These are phyloP conservation scores for Agaricus sinodeliciosus DNA, from an alignment of 768 basidiomycete species.

Conservation along the genomic window DNA sequence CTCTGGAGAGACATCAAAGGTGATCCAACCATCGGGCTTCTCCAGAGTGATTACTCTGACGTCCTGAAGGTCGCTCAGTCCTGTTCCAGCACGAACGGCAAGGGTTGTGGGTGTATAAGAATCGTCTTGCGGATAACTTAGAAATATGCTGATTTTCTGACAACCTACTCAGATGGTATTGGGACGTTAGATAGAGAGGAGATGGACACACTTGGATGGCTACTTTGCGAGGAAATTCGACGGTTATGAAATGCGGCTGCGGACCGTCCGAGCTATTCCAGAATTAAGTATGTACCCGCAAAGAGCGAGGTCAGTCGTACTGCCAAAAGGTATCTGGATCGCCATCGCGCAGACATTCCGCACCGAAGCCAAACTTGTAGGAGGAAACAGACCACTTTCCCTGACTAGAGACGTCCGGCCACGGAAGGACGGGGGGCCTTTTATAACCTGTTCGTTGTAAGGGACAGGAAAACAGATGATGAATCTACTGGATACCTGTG, in stretches of 20 bases:
- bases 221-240: slow-evolving; percentile 88
- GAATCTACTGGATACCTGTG: slow-evolving; percentile 22
- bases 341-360: slow-evolving; percentile 83
- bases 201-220: slow-evolving; percentile 62
- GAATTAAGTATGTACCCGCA: neutral
- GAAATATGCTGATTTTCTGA: slow-evolving; percentile 82
- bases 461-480: neutral
- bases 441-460: slow-evolving; percentile 12
- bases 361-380: slow-evolving; percentile 93
- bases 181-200: neutral
- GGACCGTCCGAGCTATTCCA: slow-evolving; percentile 78
- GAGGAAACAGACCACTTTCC: slow-evolving; percentile 97
- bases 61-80: slow-evolving; percentile 88
- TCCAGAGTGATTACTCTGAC: slow-evolving; percentile 78
- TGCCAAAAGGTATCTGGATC: slow-evolving; percentile 98
- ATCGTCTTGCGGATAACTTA: slow-evolving; percentile 81
- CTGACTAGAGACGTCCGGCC: slow-evolving; percentile 81
- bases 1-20: slow-evolving; percentile 78
- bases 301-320: slow-evolving; percentile 42
- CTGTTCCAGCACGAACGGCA: slow-evolving; percentile 87
- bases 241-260: slow-evolving; percentile 93
- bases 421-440: slow-evolving; percentile 50
- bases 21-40: slow-evolving; percentile 93
- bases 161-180: neutral
- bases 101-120: slow-evolving; percentile 95